Base-by-base conservation (phyloP, 2,329 filamentous ascomycete species). In the Diaporthe ilicicola region DNA sequence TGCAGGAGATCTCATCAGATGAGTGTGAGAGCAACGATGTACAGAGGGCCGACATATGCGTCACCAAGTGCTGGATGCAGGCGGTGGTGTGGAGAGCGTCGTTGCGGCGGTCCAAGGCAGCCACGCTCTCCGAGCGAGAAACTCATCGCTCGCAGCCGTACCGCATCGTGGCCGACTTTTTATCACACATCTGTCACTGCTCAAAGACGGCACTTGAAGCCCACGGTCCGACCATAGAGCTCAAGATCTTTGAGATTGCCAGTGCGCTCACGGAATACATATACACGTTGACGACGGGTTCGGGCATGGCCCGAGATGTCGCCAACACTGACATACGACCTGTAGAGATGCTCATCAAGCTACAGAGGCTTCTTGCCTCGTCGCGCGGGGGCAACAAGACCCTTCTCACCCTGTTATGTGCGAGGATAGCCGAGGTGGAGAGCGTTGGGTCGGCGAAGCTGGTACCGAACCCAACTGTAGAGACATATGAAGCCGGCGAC, bases 51-150 rank as follows among this genome's bases (percentile, higher is more conserved):
- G 85, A 86, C 61, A 80, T 87, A n/a, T 83, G 81, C 70, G 84
- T 86, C 3, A 86, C 85, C 0, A 77, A 83, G 1, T 84, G 86
- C 55, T 87, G 85, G 85, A 86, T 87, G 84, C 81, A 84, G 9
- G 82, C 84, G 51, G 80, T 86, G 3, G 72, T 86, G 17, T 87
- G 84, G 85, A 80, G 83, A 19, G 79, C 82, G 1, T 80, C 82
- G 0, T 76, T 81, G 34, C 79, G 76, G 39, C 73, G 73, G 27
- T 74, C 75, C 56, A 69, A 67, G 24, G 71, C 75, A 22, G 24
- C 22, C 32, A 62, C 56, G 27, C 42, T 44, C 64, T 32, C 65
- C 15, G 62, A 72, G 22, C 67, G 73, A 17, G 70, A 80, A 12
- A 76, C 75, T n/a, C 72, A 79, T 50, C 70, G 76, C 37, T 73